Conservation (phyloP, 106 monocot genomes). For the Agapanthus africanus region DNA sequence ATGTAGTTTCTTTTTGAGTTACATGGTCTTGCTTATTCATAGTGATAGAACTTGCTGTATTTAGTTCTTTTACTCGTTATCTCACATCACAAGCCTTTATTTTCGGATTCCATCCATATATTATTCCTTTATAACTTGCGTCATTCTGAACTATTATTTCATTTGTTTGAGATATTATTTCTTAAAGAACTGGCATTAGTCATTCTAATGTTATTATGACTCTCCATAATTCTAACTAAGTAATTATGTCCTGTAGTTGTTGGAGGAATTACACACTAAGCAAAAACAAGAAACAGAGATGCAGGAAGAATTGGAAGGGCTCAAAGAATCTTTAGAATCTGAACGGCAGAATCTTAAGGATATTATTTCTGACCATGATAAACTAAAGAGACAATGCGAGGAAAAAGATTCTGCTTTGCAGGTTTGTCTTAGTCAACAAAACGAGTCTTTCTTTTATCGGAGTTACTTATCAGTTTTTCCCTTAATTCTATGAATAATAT, state of each 20-base stretch:
- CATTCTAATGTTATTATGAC: too few species aligned
- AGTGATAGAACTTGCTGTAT: not conserved
- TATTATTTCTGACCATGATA: constrained; percentile 42
- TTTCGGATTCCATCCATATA: too few species aligned
- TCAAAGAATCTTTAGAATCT: constrained; percentile 58
- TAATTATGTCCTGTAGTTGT: constrained; percentile 36
- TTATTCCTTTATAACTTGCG: not conserved
- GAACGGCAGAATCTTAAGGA: constrained; percentile 57
- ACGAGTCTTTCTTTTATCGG: too few species aligned
- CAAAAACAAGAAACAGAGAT: constrained; percentile 66
- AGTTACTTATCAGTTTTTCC: not conserved
- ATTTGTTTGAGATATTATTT: not conserved
- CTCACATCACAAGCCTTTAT: not conserved
- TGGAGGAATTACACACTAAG: constrained; percentile 64
- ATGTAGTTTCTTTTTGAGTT: not conserved
- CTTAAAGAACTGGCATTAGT: not conserved
- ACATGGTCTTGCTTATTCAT: not conserved
- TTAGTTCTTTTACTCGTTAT: not conserved
- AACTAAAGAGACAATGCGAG: constrained; percentile 49
- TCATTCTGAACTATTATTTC: not conserved
- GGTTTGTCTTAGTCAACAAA: too few species aligned
- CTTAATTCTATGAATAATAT: not conserved
- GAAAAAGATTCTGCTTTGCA: constrained; percentile 81
- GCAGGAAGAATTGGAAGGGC: constrained; percentile 63
- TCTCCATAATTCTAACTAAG: not conserved